Evolutionary conservation across 2,329 filamentous ascomycete genomes (phyloP).

Genomic region (Fusarium stilboides): DNA sequence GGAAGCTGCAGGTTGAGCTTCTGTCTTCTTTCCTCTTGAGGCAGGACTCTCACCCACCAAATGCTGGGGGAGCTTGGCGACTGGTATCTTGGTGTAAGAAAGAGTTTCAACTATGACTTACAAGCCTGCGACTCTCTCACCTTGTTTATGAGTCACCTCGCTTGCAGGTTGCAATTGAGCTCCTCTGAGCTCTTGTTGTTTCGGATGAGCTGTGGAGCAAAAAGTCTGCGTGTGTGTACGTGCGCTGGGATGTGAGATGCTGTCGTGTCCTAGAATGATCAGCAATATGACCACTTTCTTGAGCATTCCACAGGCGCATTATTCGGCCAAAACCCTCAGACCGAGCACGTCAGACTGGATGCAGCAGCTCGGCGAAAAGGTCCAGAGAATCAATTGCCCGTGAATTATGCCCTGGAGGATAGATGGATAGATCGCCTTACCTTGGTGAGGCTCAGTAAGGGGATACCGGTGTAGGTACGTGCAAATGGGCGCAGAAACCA

Average conservation of each 20-base stretch:
- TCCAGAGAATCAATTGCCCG: slow-evolving; percentile 13
- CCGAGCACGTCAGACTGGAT: slow-evolving; percentile 15
- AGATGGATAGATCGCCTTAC: slow-evolving; percentile 19
- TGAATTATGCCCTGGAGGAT: not conserved
- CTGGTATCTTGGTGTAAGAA: slow-evolving; percentile 29
- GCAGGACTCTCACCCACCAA: slow-evolving; percentile 34
- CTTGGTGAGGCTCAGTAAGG: slow-evolving; percentile 33
- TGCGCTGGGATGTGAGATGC: slow-evolving; percentile 28
- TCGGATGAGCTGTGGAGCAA: slow-evolving; percentile 15
- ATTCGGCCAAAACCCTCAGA: slow-evolving; percentile 18
- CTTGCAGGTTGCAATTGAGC: not conserved
- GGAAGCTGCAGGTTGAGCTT: slow-evolving; percentile 44
- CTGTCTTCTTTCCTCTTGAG: slow-evolving; percentile 44
- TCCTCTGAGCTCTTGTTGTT: not conserved
- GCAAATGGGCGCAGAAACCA: slow-evolving; percentile 36
- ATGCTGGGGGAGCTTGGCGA: slow-evolving; percentile 34
- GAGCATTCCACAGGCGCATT: slow-evolving; percentile 20
- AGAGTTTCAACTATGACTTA: slow-evolving; percentile 24
- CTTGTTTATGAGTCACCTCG: slow-evolving; percentile 33
- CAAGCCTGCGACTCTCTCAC: slow-evolving; percentile 5
- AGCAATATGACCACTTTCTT: slow-evolving; percentile 39
- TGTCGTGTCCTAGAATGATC: slow-evolving; percentile 28
- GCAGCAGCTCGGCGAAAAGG: slow-evolving; percentile 22
- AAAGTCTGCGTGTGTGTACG: not conserved
- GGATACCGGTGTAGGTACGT: slow-evolving; percentile 19